phyloP scores from a whole-genome alignment of 1,139 yeast genomes.

The Arxiozyma heterogenica region DNA sequence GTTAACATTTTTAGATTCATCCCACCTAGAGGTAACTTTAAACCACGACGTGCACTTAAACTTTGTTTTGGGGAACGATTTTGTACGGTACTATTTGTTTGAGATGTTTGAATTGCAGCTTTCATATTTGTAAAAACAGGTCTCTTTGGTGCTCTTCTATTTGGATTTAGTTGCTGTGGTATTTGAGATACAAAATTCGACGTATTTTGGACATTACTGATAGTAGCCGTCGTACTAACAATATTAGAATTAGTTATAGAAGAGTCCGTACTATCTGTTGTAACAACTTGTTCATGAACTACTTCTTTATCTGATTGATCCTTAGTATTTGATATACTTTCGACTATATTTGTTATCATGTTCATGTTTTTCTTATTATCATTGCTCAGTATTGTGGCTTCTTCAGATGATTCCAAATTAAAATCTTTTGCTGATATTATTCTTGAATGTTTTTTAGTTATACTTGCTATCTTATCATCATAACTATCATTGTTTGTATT shows the following conservation, averaged over 20 bases:
- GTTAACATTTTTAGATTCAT: constrained; percentile 23
- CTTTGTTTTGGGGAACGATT: constrained; percentile 18
- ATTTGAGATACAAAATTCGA: neutral
- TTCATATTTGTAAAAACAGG: constrained; percentile 1
- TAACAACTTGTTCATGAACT: neutral
- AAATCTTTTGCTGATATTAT: neutral
- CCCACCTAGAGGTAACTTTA: constrained; percentile 30
- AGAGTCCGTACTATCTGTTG: neutral
- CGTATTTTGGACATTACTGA: neutral
- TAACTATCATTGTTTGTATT: neutral
- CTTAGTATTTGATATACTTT: neutral
- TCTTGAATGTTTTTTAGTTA: neutral
- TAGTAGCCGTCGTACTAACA: neutral
- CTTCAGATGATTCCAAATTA: neutral
- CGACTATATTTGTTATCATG: neutral
- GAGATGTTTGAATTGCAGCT: constrained; percentile 1
- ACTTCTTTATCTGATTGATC: neutral
- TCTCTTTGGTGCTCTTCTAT: constrained; percentile 11
- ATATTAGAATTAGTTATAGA: neutral
- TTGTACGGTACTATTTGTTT: constrained; percentile 1
- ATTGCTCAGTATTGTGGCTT: neutral
- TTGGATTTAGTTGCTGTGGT: constrained; percentile 11
- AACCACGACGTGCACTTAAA: constrained; percentile 30
- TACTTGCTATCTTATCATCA: neutral
- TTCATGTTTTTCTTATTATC: neutral